Conservation (phyloP, 129 eudicot species). For the Helichrysum umbraculigerum region DNA sequence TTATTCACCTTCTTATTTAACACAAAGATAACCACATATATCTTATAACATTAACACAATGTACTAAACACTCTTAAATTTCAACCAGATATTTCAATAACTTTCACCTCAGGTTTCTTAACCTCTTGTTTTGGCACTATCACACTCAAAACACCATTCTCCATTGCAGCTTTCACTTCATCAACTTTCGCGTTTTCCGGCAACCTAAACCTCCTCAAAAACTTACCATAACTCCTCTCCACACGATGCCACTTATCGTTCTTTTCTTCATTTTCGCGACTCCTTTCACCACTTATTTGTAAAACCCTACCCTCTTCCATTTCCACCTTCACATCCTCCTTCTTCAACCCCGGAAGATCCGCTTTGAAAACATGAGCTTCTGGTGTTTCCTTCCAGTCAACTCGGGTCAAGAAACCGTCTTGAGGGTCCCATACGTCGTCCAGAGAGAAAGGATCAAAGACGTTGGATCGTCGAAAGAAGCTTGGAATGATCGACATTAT, state of each 20-base stretch:
- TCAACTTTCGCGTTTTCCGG: constrained; percentile 41
- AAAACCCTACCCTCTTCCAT: constrained; percentile 40
- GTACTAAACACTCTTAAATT: no score
- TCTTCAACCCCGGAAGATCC: constrained; percentile 52
- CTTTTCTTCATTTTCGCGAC: constrained; percentile 39
- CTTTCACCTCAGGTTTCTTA: constrained; percentile 38
- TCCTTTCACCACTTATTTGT: constrained; percentile 45
- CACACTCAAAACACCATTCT: constrained; percentile 44
- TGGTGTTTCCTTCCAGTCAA: constrained; percentile 49
- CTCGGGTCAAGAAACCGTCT: constrained; percentile 12
- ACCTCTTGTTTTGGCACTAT: constrained; percentile 42
- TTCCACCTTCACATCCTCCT: constrained; percentile 44
- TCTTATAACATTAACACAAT: no score
- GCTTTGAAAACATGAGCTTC: constrained; percentile 45
- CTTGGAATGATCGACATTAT: constrained; percentile 57
- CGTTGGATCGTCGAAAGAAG: constrained; percentile 45
- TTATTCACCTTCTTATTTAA: no score
- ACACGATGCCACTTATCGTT: constrained; percentile 45
- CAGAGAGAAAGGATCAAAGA: constrained; percentile 41
- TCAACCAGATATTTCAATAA: not conserved
- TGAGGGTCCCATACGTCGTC: constrained; percentile 34
- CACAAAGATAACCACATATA: no score
- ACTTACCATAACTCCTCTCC: constrained; percentile 41
- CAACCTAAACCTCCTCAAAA: constrained; percentile 40
- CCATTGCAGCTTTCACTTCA: constrained; percentile 45